Evolutionary conservation across 2,329 filamentous ascomycete species (phyloP).

Genomic region (Aspergillus jensenii): DNA sequence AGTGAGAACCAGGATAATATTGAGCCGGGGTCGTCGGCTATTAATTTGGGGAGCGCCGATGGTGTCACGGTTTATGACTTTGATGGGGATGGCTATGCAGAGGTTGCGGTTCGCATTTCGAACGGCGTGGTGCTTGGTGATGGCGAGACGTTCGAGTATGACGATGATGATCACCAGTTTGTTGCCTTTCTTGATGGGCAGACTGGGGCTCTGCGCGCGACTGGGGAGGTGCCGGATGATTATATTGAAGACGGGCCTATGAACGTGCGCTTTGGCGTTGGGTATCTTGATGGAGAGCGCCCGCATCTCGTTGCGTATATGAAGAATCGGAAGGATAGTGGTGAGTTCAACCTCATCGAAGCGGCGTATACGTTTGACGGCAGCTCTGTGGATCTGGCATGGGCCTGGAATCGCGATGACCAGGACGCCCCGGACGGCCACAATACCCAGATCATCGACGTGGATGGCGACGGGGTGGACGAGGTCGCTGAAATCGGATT

Average conservation of each 20-base stretch:
- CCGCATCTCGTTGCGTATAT: slow-evolving; percentile 4
- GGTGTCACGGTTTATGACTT: slow-evolving; percentile 9
- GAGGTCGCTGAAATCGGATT: slow-evolving; percentile 9
- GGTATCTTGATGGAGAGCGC: slow-evolving; percentile 2
- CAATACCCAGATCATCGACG: slow-evolving; percentile 5
- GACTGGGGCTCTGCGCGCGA: background rate
- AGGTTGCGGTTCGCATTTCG: slow-evolving; percentile 1
- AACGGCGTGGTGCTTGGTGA: slow-evolving; percentile 8
- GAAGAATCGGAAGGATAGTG: slow-evolving; percentile 2
- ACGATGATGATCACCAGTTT: slow-evolving; percentile 3
- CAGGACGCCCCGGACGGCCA: slow-evolving; percentile 1
- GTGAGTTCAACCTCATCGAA: background rate
- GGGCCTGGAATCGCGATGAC: background rate
- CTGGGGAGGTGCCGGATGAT: background rate
- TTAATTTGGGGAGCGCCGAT: background rate
- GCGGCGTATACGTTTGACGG: slow-evolving; percentile 7
- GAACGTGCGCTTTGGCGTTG: background rate
- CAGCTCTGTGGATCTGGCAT: background rate
- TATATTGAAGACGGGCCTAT: slow-evolving; percentile 6
- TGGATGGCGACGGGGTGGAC: slow-evolving; percentile 4
- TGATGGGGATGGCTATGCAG: slow-evolving; percentile 1
- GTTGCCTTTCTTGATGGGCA: background rate
- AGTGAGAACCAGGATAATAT: slow-evolving; percentile 13
- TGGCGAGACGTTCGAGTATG: background rate
- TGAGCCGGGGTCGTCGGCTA: background rate